A percentile compares a stretch with the other conserved stretches of the same genome.
Evolutionary conservation across 2,329 filamentous ascomycete genomes (phyloP).

Genomic region (Ambrosiella xylebori): DNA sequence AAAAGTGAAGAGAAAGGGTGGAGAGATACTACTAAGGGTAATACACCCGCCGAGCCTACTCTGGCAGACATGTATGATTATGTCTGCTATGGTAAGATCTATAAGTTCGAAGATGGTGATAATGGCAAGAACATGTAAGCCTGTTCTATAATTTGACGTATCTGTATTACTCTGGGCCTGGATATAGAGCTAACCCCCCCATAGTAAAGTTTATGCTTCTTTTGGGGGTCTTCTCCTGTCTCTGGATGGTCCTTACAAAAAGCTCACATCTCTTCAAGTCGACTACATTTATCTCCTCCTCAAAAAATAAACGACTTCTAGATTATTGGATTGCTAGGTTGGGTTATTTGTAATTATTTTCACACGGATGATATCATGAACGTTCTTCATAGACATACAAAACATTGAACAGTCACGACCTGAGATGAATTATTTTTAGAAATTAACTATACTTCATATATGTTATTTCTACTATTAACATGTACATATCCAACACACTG

Average conservation of each 20-base stretch:
- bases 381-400: constrained; percentile 12
- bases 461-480: constrained; percentile 2
- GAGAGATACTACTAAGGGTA: constrained; percentile 50
- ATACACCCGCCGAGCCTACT: constrained; percentile 35
- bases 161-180: no score
- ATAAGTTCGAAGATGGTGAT: constrained; percentile 65
- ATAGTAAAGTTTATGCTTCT: constrained; percentile 79
- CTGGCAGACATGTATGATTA: constrained; percentile 73
- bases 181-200: constrained; percentile 9
- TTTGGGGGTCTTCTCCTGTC: constrained; percentile 86
- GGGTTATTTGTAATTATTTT: constrained; percentile 3
- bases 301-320: constrained; percentile 45
- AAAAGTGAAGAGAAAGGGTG: constrained; percentile 65
- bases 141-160: neutral
- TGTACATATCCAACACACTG: neutral
- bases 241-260: constrained; percentile 87
- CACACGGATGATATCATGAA: constrained; percentile 9
- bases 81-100: constrained; percentile 76
- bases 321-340: neutral
- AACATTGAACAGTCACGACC: constrained; percentile 1
- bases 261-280: constrained; percentile 77
- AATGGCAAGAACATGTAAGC: constrained; percentile 75
- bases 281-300: constrained; percentile 86
- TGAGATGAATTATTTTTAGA: neutral
- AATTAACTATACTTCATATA: constrained; percentile 7